Percentiles rank a stretch among this genome's conserved stretches.
phyloP scores from a whole-genome alignment of 2,329 filamentous ascomycete genomes.

The Lecanicillium sp. region DNA sequence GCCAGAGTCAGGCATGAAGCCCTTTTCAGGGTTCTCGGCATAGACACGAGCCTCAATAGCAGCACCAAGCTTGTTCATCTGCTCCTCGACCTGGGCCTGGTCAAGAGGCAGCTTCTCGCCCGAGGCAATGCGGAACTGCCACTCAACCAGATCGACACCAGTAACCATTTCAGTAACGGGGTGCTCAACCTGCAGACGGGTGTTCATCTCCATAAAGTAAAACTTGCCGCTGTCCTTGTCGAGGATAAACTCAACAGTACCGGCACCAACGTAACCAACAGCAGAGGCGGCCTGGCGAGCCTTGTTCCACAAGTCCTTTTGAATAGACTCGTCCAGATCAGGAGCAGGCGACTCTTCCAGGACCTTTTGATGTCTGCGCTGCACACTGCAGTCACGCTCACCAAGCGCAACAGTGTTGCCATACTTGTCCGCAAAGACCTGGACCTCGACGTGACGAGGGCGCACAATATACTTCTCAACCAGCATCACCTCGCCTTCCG shows the following conservation, averaged over 20 bases:
- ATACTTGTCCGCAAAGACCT: slow-evolving; percentile 77
- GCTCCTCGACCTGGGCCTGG: slow-evolving; percentile 58
- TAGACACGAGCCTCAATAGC: slow-evolving; percentile 96
- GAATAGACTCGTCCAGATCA: slow-evolving; percentile 47
- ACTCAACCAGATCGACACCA: slow-evolving; percentile 73
- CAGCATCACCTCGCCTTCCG: slow-evolving; percentile 70
- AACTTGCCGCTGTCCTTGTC: slow-evolving; percentile 76
- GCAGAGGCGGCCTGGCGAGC: slow-evolving; percentile 59
- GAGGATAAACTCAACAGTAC: slow-evolving; percentile 85
- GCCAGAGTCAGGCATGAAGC: slow-evolving; percentile 92
- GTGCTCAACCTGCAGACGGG: slow-evolving; percentile 98
- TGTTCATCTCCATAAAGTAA: slow-evolving; percentile 93
- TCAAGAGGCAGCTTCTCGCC: slow-evolving; percentile 49
- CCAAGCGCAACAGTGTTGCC: slow-evolving; percentile 77
- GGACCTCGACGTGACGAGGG: slow-evolving; percentile 80
- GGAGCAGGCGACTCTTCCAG: slow-evolving; percentile 84
- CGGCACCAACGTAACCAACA: slow-evolving; percentile 80
- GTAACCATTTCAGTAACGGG: slow-evolving; percentile 98
- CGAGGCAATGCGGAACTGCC: slow-evolving; percentile 76
- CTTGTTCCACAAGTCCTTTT: slow-evolving; percentile 58
- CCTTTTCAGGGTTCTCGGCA: slow-evolving; percentile 84
- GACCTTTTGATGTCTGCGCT: slow-evolving; percentile 83
- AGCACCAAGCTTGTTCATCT: slow-evolving; percentile 69
- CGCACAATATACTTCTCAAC: slow-evolving; percentile 76
- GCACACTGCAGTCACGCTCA: slow-evolving; percentile 81